Evolutionary conservation across 768 basidiomycete species (phyloP).

Genomic region (Suillus luteus): DNA sequence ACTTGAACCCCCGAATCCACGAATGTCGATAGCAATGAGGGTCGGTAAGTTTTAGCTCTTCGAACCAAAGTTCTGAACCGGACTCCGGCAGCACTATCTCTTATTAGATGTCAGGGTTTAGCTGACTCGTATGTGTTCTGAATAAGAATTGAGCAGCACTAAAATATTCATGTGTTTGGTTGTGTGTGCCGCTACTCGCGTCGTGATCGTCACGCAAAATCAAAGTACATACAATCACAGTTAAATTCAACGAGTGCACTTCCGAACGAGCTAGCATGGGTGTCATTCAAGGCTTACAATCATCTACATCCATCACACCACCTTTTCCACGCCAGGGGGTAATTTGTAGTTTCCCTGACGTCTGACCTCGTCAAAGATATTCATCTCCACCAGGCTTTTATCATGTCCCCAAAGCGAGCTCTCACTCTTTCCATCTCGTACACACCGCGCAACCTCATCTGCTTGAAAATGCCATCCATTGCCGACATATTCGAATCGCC

Average conservation of each 20-base stretch:
- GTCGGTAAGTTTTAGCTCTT: too few species aligned
- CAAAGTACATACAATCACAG: neutral
- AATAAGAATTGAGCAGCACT: too few species aligned
- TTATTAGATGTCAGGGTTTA: neutral
- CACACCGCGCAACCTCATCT: constrained; percentile 82
- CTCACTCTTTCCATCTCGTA: constrained; percentile 71
- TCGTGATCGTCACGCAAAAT: too few species aligned
- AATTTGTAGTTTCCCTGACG: constrained; percentile 66
- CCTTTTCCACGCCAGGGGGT: constrained; percentile 63
- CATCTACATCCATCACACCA: neutral
- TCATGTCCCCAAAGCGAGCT: constrained; percentile 76
- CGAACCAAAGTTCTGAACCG: too few species aligned
- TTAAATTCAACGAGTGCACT: neutral
- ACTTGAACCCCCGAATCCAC: constrained; percentile 75
- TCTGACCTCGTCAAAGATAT: constrained; percentile 84
- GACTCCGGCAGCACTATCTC: too few species aligned
- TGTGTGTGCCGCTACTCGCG: neutral
- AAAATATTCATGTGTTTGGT: neutral
- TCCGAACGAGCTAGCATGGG: neutral
- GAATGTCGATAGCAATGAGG: constrained; percentile 58
- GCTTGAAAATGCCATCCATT: constrained; percentile 85
- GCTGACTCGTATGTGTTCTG: neutral
- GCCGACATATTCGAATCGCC: constrained; percentile 59
- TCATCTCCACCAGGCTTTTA: constrained; percentile 81
- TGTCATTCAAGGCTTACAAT: neutral